Evolutionary conservation across 2,329 filamentous ascomycete species (phyloP).

Genomic region (Amphichorda felina): DNA sequence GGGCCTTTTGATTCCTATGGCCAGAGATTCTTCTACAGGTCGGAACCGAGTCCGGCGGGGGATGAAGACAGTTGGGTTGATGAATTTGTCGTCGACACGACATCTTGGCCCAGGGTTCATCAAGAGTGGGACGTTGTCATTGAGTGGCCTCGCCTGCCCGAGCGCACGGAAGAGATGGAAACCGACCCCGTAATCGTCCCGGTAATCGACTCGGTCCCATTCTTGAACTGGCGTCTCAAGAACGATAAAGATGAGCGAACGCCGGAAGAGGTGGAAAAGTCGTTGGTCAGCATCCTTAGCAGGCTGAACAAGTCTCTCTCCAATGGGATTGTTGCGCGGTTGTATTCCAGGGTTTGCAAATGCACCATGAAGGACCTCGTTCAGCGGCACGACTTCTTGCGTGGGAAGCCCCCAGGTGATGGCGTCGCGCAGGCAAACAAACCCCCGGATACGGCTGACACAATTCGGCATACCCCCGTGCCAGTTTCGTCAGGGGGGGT

Average conservation of each 20-base stretch:
- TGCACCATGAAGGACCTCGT: slow-evolving; percentile 1
- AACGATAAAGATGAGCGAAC: background rate
- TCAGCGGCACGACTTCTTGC: background rate
- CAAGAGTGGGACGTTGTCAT: too few relatives aligned
- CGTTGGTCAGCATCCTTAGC: slow-evolving; percentile 1
- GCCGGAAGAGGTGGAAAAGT: background rate
- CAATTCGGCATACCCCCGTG: background rate
- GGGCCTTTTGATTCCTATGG: too few relatives aligned
- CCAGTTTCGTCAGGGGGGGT: background rate
- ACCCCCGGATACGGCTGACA: background rate
- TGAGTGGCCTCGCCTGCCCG: too few relatives aligned
- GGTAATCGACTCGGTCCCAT: background rate
- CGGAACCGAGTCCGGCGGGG: too few relatives aligned
- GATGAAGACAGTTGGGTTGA: too few relatives aligned
- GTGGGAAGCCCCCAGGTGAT: background rate
- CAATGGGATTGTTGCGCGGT: background rate
- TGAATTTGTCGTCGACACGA: too few relatives aligned
- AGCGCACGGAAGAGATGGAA: too few relatives aligned
- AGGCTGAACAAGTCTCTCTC: background rate
- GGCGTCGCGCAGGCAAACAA: too few relatives aligned
- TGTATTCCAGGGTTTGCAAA: background rate
- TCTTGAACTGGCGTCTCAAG: slow-evolving; percentile 3
- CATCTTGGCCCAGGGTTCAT: too few relatives aligned
- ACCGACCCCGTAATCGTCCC: too few relatives aligned
- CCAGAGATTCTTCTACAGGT: too few relatives aligned